These are phyloP conservation scores for Batrachochytrium dendrobatidis DNA, from an alignment of 371 early-diverging fungal species.

Conservation along the genomic window DNA sequence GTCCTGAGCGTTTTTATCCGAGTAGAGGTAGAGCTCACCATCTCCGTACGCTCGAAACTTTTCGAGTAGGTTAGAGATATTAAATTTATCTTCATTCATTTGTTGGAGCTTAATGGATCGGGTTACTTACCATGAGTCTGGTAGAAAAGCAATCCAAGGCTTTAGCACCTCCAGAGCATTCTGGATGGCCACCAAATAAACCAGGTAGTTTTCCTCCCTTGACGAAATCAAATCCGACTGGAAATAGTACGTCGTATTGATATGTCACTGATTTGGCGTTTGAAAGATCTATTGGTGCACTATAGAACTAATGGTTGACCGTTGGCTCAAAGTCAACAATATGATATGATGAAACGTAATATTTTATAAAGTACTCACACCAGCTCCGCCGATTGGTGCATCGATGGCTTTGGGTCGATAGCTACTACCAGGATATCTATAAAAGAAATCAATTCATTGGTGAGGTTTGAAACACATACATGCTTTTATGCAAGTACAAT, in stretches of 20 bases:
- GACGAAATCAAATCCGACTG: constrained; percentile 44
- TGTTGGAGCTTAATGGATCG: constrained; percentile 12
- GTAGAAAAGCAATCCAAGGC: constrained; percentile 54
- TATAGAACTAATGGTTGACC: constrained; percentile 35
- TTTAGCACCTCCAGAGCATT: constrained; percentile 52
- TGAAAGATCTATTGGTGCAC: constrained; percentile 32
- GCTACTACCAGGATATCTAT: background rate
- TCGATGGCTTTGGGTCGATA: background rate
- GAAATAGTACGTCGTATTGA: constrained; percentile 46
- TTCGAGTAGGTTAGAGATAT: background rate
- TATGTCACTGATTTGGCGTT: constrained; percentile 28
- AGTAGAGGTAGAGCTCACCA: constrained; percentile 61
- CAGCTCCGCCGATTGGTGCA: background rate
- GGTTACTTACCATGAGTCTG: constrained; percentile 40
- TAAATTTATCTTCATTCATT: constrained; percentile 9
- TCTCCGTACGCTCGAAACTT: constrained; percentile 49
- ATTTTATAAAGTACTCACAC: background rate
- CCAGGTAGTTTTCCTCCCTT: constrained; percentile 57
- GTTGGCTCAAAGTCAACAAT: too few species aligned
- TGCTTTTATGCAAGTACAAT: too few species aligned
- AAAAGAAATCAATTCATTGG: background rate
- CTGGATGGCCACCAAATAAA: constrained; percentile 35
- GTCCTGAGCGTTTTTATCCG: too few species aligned
- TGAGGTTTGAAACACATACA: too few species aligned
- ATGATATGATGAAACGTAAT: background rate